These are phyloP conservation scores for Escallonia rubra DNA, from an alignment of 129 eudicot genomes.

Conservation along the genomic window DNA sequence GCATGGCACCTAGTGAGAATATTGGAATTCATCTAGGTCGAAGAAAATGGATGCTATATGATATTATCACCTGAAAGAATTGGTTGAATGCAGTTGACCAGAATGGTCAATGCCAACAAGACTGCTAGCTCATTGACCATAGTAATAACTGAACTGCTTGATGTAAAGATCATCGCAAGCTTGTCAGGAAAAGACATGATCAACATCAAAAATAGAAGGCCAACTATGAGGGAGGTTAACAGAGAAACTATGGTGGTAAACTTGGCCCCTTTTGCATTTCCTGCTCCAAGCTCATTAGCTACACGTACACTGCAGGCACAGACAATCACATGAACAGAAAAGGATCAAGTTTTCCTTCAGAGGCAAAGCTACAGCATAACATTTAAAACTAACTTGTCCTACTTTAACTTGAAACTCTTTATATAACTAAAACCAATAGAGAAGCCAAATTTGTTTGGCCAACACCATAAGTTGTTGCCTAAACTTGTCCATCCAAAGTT, in stretches of 20 bases:
- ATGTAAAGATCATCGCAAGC: conserved; percentile 45
- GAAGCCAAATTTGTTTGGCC: no score
- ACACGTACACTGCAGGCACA: conserved; percentile 33
- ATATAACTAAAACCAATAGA: no score
- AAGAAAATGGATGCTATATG: background rate
- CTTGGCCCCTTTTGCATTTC: conserved; percentile 38
- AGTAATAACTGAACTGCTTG: conserved; percentile 29
- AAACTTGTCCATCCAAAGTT: no score
- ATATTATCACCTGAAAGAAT: conserved; percentile 28
- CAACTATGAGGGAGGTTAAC: conserved; percentile 29
- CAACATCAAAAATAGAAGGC: conserved; percentile 26
- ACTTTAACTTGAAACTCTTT: background rate
- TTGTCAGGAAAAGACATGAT: conserved; percentile 33
- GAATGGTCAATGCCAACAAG: conserved; percentile 28
- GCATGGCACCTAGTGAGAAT: background rate
- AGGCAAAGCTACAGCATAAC: no score
- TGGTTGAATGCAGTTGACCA: conserved; percentile 34
- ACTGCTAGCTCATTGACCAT: conserved; percentile 30
- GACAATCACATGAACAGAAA: background rate
- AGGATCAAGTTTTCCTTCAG: no score
- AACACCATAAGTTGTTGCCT: no score
- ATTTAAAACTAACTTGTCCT: no score
- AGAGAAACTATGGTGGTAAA: conserved; percentile 36
- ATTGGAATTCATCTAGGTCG: background rate
- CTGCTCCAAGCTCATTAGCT: conserved; percentile 54